phyloP scores from a whole-genome alignment of 1,284 basidiomycete genomes.

The Malassezia caprae region DNA sequence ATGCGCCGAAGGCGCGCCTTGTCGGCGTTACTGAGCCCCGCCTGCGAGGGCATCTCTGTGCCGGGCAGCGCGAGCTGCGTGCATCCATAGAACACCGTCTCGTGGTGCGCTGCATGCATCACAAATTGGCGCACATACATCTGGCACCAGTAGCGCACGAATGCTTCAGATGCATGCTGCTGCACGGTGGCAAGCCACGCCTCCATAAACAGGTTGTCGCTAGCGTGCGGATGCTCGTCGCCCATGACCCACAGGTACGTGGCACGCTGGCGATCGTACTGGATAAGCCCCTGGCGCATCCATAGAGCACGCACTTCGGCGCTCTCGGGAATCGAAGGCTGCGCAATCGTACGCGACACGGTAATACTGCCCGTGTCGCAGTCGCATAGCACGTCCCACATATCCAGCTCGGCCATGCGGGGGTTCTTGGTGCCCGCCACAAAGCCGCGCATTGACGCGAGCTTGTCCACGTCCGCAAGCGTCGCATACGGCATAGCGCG shows the following conservation, averaged over 20 bases:
- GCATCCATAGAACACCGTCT: conserved; percentile 60
- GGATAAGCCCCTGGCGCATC: conserved; percentile 75
- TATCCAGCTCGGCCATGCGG: conserved; percentile 72
- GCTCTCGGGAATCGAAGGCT: neutral
- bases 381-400: conserved; percentile 88
- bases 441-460: conserved; percentile 76
- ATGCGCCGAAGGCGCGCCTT: neutral
- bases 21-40: neutral
- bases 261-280: conserved; percentile 45
- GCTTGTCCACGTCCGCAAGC: conserved; percentile 73
- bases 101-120: conserved; percentile 64
- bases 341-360: neutral
- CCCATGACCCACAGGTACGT: conserved; percentile 23
- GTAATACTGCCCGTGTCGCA: conserved; percentile 59
- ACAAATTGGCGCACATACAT: conserved; percentile 69
- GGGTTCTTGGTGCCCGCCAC: conserved; percentile 95
- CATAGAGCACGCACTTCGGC: conserved; percentile 40
- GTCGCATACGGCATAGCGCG: conserved; percentile 89
- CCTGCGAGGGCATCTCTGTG: conserved; percentile 29
- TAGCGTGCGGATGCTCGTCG: conserved; percentile 50
- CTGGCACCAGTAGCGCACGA: conserved; percentile 65
- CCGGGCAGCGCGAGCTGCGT: conserved; percentile 60
- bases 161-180: conserved; percentile 65
- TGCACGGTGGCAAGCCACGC: conserved; percentile 68
- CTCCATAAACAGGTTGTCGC: conserved; percentile 78